Percentiles rank a stretch among this genome's conserved stretches.
Conservation (phyloP, 768 basidiomycete species). For the Mycena haematopus region DNA sequence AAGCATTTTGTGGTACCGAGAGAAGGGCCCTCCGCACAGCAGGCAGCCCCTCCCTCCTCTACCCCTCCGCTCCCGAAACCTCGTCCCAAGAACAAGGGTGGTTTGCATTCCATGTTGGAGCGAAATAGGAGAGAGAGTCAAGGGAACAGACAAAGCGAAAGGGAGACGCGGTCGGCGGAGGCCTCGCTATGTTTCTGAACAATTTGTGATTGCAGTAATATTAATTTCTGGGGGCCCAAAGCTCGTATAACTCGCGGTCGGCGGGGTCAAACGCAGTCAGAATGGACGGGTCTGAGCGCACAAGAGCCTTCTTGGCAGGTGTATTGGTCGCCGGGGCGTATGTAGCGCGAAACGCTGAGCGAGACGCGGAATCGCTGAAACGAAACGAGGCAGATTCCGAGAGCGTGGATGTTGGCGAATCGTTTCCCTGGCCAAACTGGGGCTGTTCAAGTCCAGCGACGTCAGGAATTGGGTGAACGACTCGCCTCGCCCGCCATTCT, state of each 20-base stretch:
- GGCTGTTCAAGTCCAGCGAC: neutral
- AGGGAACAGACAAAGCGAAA: constrained; percentile 43
- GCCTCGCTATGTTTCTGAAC: constrained; percentile 28
- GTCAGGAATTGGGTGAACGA: constrained; percentile 10
- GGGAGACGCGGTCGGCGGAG: constrained; percentile 26
- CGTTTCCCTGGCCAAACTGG: constrained; percentile 24
- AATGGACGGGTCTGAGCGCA: constrained; percentile 71
- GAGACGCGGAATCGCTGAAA: constrained; percentile 36
- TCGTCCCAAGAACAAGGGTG: constrained; percentile 60
- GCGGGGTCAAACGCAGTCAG: constrained; percentile 77
- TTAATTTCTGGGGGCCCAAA: constrained; percentile 69
- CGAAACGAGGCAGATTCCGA: constrained; percentile 38
- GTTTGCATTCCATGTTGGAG: constrained; percentile 67
- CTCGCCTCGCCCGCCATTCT: constrained; percentile 31
- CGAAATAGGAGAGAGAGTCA: constrained; percentile 61
- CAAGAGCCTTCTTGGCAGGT: constrained; percentile 45
- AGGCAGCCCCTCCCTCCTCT: neutral
- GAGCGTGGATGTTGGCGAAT: constrained; percentile 42
- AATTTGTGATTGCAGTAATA: constrained; percentile 16
- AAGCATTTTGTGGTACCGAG: neutral
- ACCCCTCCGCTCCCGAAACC: constrained; percentile 34
- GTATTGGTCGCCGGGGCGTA: constrained; percentile 36
- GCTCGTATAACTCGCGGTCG: constrained; percentile 78
- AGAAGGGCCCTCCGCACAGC: constrained; percentile 18
- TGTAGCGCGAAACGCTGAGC: constrained; percentile 39